Base-by-base conservation (phyloP, 2,329 filamentous ascomycete genomes). In the Plectosphaerella plurivora region DNA sequence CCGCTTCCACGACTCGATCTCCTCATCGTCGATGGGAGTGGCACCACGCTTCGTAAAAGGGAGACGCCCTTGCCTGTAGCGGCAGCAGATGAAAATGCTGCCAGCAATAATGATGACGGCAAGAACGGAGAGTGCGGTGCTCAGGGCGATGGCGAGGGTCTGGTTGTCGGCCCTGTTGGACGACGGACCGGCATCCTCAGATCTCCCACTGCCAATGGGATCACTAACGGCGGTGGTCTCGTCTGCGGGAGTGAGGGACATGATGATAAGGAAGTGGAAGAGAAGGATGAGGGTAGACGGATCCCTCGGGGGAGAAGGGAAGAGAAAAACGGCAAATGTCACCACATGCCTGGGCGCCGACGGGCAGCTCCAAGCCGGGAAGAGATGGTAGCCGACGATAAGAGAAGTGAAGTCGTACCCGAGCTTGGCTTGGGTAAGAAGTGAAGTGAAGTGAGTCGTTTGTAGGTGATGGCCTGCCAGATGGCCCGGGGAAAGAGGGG, bases 1-100 rank as follows among this genome's bases (percentile, higher is more conserved):
- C 25, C 69, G 67, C 61, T 81, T 83, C 83, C 83, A 86, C 4
- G 80, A 83, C 58, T 81, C 80, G 53, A 86, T 86, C 63, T 86
- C 83, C 54, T 85, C 82, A 59, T 86, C 83, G 56, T 79, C 76
- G 54, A 86, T 84, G 12, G 83, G 83, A 0, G 81, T 81, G 45
- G 81, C 79, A 48, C 79, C 80, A 47, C 83, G 71, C 48, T 73
- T 72, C 57, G 80, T 73, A 51, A 83, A 71, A 4, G 69, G 70
- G 24, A 65, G 60, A 45, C 63, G 70, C 46, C 61, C 61, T 42
- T 71, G 72, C 42, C 72, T 67, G 41, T 65, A 69, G 15, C 71
- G 65, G 49, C 71, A 66, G 54, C 69, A 75, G 36, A 72, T 59
- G 45, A 75, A 61, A 3, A 72, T 56, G 16, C 62, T 60, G 5